phyloP scores from a whole-genome alignment of 2,329 filamentous ascomycete species.

The Xylaria sp. region DNA sequence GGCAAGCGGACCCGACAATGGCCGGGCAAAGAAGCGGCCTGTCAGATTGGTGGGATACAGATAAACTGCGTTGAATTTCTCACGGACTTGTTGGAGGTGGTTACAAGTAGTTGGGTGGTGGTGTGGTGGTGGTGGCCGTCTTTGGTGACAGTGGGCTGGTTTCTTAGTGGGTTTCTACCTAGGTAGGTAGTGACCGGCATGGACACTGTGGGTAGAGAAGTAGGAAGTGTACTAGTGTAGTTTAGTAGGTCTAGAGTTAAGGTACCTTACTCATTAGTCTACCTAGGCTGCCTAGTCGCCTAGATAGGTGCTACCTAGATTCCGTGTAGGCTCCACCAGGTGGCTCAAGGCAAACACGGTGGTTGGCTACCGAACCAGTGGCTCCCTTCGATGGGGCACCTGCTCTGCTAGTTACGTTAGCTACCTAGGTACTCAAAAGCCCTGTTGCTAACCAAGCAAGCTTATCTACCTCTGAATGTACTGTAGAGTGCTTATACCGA shows the following conservation, averaged over 20 bases:
- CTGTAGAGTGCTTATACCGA: not conserved
- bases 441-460: not conserved
- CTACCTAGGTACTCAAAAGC: not conserved
- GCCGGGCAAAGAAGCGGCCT: conserved; percentile 14
- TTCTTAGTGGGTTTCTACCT: not conserved
- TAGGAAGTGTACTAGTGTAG: not conserved
- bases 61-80: conserved; percentile 9
- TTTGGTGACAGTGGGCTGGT: not conserved
- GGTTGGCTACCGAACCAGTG: conserved; percentile 37
- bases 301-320: not conserved
- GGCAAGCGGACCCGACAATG: conserved; percentile 12
- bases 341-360: conserved; percentile 25
- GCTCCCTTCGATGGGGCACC: conserved; percentile 27
- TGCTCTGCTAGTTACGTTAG: conserved; percentile 4
- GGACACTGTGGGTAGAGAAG: not conserved
- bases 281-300: no score
- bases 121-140: conserved; percentile 9
- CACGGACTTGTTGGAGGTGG: conserved; percentile 10
- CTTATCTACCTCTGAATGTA: conserved; percentile 1
- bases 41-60: conserved; percentile 11
- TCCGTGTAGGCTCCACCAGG: conserved; percentile 36
- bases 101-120: not conserved
- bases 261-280: not conserved
- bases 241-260: not conserved
- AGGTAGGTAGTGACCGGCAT: conserved; percentile 16